A percentile compares a stretch with the other conserved stretches of the same genome.
Conservation (phyloP, 2,329 filamentous ascomycete genomes). For the Botrytis galanthina region DNA sequence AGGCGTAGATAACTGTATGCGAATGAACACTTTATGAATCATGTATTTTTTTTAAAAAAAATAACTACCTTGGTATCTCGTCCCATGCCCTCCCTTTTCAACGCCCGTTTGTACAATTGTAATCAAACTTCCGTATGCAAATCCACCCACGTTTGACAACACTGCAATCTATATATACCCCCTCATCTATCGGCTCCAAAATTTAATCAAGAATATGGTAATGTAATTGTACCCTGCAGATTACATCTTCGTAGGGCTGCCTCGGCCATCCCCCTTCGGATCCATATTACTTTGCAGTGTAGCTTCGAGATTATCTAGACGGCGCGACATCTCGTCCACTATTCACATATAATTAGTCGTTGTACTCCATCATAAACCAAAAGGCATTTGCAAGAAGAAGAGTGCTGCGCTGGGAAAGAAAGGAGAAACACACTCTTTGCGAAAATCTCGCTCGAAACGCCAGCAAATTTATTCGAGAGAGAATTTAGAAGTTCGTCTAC, state of each 20-base stretch:
- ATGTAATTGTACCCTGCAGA: neutral
- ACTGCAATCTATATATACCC: conserved; percentile 8
- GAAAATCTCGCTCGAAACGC: conserved; percentile 82
- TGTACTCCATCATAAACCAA: neutral
- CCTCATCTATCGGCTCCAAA: neutral
- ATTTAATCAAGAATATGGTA: neutral
- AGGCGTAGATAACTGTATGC: neutral
- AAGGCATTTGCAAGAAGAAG: neutral
- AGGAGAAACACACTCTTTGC: conserved; percentile 66
- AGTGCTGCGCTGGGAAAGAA: neutral
- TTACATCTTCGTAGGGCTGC: conserved; percentile 32
- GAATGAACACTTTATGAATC: conserved; percentile 4
- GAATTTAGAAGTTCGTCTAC: conserved; percentile 86
- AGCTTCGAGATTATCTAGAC: conserved; percentile 71
- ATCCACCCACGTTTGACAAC: neutral
- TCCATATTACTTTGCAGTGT: conserved; percentile 32
- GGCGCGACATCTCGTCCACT: conserved; percentile 94
- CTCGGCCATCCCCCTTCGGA: conserved; percentile 29
- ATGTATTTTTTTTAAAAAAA: neutral
- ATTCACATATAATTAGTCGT: conserved; percentile 4
- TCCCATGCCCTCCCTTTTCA: conserved; percentile 8
- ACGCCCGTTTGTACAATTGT: conserved; percentile 10
- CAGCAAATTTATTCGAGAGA: conserved; percentile 79
- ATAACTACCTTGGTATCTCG: conserved; percentile 10
- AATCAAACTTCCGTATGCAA: conserved; percentile 3